phyloP scores from a whole-genome alignment of 345 rosid species.

The Syzygium grande region DNA sequence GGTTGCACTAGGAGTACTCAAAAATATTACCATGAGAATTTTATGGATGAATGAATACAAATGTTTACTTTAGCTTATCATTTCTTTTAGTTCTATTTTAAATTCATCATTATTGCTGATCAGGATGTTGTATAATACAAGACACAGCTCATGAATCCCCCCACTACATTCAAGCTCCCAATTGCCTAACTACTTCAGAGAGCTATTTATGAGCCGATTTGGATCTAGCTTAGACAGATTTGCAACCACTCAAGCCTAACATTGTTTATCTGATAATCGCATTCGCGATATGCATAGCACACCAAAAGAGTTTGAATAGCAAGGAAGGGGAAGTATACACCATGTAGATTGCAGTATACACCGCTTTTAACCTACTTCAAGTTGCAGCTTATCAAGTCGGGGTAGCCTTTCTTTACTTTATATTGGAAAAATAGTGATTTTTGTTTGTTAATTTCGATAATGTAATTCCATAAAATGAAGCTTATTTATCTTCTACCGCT shows the following conservation, averaged over 20 bases:
- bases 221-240: neutral
- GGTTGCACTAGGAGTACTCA: neutral
- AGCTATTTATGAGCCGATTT: neutral
- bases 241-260: neutral
- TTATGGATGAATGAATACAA: neutral
- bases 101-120: neutral
- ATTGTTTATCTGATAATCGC: neutral
- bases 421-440: neutral
- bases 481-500: neutral
- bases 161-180: neutral
- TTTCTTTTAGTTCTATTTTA: neutral
- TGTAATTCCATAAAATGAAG: neutral
- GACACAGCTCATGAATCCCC: neutral
- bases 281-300: neutral
- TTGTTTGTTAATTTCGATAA: neutral
- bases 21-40: neutral
- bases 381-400: neutral
- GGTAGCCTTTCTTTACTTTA: neutral
- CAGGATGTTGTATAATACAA: neutral
- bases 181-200: neutral
- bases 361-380: neutral
- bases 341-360: too few relatives aligned
- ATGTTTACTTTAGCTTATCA: neutral
- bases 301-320: neutral
- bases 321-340: neutral